phyloP scores from a whole-genome alignment of 1,139 yeast species.

The Candida neerlandica region DNA sequence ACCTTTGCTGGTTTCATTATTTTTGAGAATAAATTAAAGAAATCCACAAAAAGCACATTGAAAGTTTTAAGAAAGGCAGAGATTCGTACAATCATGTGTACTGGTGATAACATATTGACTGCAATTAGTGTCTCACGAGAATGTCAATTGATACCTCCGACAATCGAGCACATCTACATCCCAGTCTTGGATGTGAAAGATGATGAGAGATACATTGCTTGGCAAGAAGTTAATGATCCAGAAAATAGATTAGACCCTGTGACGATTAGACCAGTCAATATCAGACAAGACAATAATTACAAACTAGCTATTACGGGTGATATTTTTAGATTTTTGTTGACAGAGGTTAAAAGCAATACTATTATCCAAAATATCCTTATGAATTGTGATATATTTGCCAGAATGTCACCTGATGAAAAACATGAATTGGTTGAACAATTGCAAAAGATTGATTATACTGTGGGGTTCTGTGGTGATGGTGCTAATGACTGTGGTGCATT shows the following conservation, averaged over 20 bases:
- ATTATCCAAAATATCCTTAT: conserved; percentile 63
- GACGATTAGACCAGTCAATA: conserved; percentile 56
- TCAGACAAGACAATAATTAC: conserved; percentile 41
- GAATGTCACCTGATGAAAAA: conserved; percentile 99
- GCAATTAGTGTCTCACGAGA: conserved; percentile 93
- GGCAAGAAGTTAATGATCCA: conserved; percentile 69
- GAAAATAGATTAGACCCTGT: conserved; percentile 57
- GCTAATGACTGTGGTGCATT: conserved; percentile 98
- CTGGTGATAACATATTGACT: conserved; percentile 94
- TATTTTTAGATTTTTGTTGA: conserved; percentile 74
- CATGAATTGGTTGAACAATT: conserved; percentile 91
- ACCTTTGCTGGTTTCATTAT: conserved; percentile 84
- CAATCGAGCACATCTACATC: conserved; percentile 56
- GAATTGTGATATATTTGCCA: conserved; percentile 79
- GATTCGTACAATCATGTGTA: conserved; percentile 90
- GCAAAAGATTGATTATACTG: conserved; percentile 84
- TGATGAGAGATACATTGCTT: conserved; percentile 41
- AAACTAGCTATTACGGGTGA: conserved; percentile 91
- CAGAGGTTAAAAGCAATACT: conserved; percentile 46
- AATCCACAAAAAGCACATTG: conserved; percentile 65
- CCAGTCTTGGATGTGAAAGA: conserved; percentile 58
- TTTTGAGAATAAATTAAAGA: conserved; percentile 87
- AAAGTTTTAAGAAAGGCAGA: conserved; percentile 60
- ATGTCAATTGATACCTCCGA: conserved; percentile 61
- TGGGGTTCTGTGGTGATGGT: conserved; percentile 98